Evolutionary conservation across 768 basidiomycete species (phyloP).

Genomic region (Pilatotrama ljubarskyi): DNA sequence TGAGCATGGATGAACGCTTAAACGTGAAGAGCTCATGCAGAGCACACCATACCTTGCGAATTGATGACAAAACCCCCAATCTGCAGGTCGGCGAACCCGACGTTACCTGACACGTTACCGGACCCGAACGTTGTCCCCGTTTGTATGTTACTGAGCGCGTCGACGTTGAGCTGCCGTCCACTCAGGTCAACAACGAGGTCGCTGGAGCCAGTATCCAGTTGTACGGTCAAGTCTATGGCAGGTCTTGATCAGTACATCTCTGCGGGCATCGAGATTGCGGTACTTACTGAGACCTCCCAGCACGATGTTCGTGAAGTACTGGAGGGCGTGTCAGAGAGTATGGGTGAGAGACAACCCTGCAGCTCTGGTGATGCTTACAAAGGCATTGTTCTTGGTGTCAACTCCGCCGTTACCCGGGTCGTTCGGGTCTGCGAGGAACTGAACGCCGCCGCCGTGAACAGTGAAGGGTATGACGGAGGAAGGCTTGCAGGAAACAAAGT

Average conservation of each 20-base stretch:
- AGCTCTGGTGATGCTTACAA: neutral
- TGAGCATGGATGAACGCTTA: slow-evolving; percentile 38
- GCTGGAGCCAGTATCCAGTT: slow-evolving; percentile 37
- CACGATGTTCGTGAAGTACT: slow-evolving; percentile 7
- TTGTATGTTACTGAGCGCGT: slow-evolving; percentile 33
- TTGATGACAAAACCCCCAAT: slow-evolving; percentile 49
- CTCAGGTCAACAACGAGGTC: slow-evolving; percentile 34
- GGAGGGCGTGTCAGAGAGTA: neutral
- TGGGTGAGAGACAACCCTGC: neutral
- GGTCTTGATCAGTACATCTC: neutral
- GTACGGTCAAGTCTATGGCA: slow-evolving; percentile 29
- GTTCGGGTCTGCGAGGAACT: neutral
- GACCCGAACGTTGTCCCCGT: slow-evolving; percentile 39
- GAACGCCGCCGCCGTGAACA: neutral
- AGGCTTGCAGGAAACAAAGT: neutral
- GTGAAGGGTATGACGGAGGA: neutral
- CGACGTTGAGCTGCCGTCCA: slow-evolving; percentile 25
- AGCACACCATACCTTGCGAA: slow-evolving; percentile 66
- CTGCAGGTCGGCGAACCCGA: slow-evolving; percentile 37
- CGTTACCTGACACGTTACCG: slow-evolving; percentile 39
- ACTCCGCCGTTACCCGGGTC: neutral
- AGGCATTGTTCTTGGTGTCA: neutral
- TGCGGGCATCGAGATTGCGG: too few species aligned
- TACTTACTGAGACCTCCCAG: slow-evolving; percentile 10
- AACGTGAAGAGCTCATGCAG: slow-evolving; percentile 48